phyloP scores from a whole-genome alignment of 306 rosid genomes.

The Vigna mungo region DNA sequence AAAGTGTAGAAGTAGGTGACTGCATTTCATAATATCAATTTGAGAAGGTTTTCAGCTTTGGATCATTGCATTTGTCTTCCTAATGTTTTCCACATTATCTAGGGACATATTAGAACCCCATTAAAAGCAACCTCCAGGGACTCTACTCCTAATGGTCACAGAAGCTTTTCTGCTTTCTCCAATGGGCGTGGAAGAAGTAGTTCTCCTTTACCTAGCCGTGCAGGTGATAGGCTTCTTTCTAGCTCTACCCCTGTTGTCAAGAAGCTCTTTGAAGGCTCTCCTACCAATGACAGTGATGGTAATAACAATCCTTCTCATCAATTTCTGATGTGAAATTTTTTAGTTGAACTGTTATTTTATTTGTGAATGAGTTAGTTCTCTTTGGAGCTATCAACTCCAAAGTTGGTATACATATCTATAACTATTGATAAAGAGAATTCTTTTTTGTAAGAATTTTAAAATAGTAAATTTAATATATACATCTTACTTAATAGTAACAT shows the following conservation, averaged over 20 bases:
- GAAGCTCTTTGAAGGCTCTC: conserved; percentile 71
- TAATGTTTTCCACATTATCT: conserved; percentile 37
- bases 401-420: not conserved
- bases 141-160: conserved; percentile 66
- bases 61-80: conserved; percentile 20
- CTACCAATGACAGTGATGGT: conserved; percentile 60
- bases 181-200: conserved; percentile 72
- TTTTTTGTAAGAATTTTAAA: no score
- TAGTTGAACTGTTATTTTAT: conserved; percentile 8
- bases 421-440: no score
- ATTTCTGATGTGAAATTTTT: conserved; percentile 25
- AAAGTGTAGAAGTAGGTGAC: conserved; percentile 67
- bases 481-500: no score
- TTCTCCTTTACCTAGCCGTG: conserved; percentile 65
- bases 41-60: conserved; percentile 9
- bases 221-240: conserved; percentile 42
- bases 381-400: conserved; percentile 24
- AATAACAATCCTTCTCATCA: conserved; percentile 39
- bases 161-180: conserved; percentile 61
- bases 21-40: not conserved
- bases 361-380: not conserved
- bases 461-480: no score
- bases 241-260: conserved; percentile 50
- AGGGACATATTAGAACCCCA: conserved; percentile 69
- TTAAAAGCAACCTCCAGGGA: conserved; percentile 68